Base-by-base conservation (phyloP, 257 asterid genomes). In the Euphrasia confusa region DNA sequence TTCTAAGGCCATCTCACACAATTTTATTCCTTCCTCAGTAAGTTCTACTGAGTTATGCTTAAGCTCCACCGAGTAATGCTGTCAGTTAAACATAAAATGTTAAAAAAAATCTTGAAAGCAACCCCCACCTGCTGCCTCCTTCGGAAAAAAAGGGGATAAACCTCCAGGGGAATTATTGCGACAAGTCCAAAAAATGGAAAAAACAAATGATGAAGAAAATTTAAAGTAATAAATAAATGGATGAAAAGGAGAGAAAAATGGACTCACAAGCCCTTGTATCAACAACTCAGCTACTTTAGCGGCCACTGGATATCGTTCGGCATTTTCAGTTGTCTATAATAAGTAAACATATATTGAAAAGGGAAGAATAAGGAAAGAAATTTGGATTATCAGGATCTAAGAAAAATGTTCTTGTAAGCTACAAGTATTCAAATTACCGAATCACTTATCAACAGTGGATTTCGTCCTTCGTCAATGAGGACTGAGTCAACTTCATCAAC, bases 401-500 rank as follows among this genome's bases (percentile, higher is more conserved):
- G 52, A 45, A 45, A 45, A 11, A 10, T 10, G n/a, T 45, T n/a
- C n/a, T 1, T 11, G n/a, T 45, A 45, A 45, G 17, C 52, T 45
- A 45, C n/a, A 45, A 10, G 54, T 57, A 72, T 57, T 47, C 62
- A 74, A 65, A 56, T 83, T 89, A 92, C 97, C 94, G 87, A 79
- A 64, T 96, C 97, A 67, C 99, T 93, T 70, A 93, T 89, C 80
- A 89, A 63, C 84, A 93, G 76, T 40, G 97, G 97, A 78, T 93
- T 89, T 69, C 99, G 87, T 69, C 99, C 99, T 77, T 93, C 99
- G 40, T 93, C 99, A 55, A 93, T 93, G 71, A 93, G 95, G 66
- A 93, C 97, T 17, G 97, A 93, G 75, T 93, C 99, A 37, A 93
- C 97, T 80, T 93, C 99, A 75, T 89, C 97, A 62, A 89, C 95